A percentile compares a stretch with the other conserved stretches of the same genome.
Conservation (phyloP, 208 protist genomes). For the Naegleria gruberi region DNA sequence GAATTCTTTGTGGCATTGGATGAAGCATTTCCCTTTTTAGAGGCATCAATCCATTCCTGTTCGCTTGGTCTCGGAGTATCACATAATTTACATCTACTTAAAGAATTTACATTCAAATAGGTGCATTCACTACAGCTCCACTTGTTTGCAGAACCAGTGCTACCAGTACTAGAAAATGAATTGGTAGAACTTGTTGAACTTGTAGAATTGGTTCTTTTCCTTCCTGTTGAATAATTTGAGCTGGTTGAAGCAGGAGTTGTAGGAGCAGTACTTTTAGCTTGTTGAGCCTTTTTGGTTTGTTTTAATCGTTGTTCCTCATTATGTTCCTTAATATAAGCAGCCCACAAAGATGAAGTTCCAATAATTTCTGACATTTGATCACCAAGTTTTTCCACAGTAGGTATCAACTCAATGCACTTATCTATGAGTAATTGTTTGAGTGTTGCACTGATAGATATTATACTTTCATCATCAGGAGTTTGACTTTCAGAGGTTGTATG, state of each 20-base stretch:
- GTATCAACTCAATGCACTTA: background rate
- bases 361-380: background rate
- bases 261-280: background rate
- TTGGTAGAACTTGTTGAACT: background rate
- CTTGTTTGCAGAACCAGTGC: background rate
- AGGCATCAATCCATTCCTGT: background rate
- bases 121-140: conserved; percentile 2
- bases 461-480: background rate
- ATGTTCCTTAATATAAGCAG: conserved; percentile 4
- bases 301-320: background rate
- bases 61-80: background rate
- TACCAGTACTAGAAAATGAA: background rate
- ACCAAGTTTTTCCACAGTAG: conserved; percentile 1
- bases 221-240: background rate
- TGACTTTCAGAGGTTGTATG: background rate
- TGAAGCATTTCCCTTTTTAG: background rate
- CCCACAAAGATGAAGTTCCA: background rate
- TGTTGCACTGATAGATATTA: background rate
- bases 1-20: background rate
- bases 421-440: background rate
- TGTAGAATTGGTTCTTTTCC: background rate
- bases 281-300: background rate
- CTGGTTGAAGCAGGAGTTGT: background rate
- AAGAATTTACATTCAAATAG: background rate
- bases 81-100: background rate